A percentile compares a stretch with the other conserved stretches of the same genome.
phyloP scores from a whole-genome alignment of 208 protist species.

The Balamuthia mandrillaris region DNA sequence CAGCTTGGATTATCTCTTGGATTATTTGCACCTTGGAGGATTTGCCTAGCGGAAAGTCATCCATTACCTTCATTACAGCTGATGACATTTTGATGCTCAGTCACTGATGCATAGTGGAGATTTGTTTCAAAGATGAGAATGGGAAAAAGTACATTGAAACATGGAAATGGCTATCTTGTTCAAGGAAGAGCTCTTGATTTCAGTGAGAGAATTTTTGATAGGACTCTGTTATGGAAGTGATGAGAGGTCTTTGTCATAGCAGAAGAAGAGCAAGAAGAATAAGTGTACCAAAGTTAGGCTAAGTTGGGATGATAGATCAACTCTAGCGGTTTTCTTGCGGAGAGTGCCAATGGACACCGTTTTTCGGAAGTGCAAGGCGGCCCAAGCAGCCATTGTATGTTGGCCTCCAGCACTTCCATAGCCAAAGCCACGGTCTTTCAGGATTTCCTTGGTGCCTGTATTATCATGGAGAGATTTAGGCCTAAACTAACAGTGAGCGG shows the following conservation, averaged over 20 bases:
- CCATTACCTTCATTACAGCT: constrained; percentile 40
- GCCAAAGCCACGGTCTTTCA: too few relatives aligned
- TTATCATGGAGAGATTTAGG: background rate
- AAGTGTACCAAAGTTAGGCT: constrained; percentile 4
- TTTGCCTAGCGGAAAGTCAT: constrained; percentile 32
- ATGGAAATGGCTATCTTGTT: background rate
- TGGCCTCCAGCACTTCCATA: background rate
- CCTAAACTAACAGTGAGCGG: background rate
- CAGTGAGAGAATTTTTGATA: constrained; percentile 19
- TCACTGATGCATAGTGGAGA: too few relatives aligned
- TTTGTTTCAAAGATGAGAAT: too few relatives aligned
- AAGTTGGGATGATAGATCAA: background rate
- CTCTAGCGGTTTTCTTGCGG: background rate
- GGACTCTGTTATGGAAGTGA: background rate
- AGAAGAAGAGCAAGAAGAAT: background rate
- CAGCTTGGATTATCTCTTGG: constrained; percentile 19
- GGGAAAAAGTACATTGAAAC: constrained; percentile 27
- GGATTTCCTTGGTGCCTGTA: background rate
- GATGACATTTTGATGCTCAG: too few relatives aligned
- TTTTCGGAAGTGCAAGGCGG: background rate
- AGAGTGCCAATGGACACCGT: background rate
- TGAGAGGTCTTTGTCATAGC: background rate
- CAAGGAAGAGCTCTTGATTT: background rate
- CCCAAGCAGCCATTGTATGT: background rate
- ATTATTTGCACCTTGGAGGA: background rate